Evolutionary conservation across 495 filamentous ascomycete species (phyloP), one percentile per base, ranked within the genome.

Genomic region (Aspergillus sparsus): DNA sequence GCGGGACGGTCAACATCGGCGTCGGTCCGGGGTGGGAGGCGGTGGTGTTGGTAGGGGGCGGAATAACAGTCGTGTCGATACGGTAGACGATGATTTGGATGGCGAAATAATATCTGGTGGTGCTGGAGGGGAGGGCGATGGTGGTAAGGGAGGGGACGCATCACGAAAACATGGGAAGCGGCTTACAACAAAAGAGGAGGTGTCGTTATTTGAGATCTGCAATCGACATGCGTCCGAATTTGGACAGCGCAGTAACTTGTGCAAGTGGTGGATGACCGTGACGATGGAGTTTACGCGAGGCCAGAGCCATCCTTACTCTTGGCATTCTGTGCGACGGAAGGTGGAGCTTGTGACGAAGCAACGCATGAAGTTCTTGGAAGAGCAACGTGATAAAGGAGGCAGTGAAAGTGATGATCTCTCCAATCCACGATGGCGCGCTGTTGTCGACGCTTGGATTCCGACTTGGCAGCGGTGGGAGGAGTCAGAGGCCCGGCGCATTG

Each of bases 281-380:
- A 72, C 77, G 11, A 62, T 62, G 31, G 76, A 78, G 49, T 80
- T 80, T 57, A 74, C 71, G 7, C 64, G 60, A 31, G 67, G 70
- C 16, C 71, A 77, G 47, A 75, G 75, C 21, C 71, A 75, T 41
- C 73, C 74, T 9, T 80, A 80, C 62, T 76, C 72, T 13, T 80
- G 77, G 77, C 76, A 80, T 18, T 78, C 76, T 13, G 77, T 80
- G 13, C 77, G 77, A 7, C 68, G 77, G 32, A 80, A 78, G 61
- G 77, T 80, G 3, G 77, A 80, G 57, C 46, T 74, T 21, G 72
- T 77, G 7, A 78, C 77, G 34, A 80, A 76, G 44, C 74, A 77
- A 64, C 68, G 77, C 9, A 72, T 77, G 60, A 74, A 78, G 58
- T 74, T 70, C 47, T 66, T 78, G 0, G 71, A 77, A 3, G 76